These are phyloP conservation scores for Epichloe aotearoae DNA, from an alignment of 2,329 filamentous ascomycete species.

Conservation along the genomic window DNA sequence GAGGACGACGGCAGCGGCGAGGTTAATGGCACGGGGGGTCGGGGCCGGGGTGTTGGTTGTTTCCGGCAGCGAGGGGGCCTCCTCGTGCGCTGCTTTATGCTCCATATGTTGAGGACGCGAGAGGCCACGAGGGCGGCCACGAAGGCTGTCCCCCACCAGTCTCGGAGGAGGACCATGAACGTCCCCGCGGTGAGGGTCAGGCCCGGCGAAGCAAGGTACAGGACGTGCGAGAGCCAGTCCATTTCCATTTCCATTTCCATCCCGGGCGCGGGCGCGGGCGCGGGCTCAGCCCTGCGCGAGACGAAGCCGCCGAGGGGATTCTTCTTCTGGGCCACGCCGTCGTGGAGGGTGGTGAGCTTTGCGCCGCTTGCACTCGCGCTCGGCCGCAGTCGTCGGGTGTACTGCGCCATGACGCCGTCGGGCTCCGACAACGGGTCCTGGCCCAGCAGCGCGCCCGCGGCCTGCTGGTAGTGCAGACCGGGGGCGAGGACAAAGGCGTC, in stretches of 20 bases:
- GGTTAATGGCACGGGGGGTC: too few species aligned
- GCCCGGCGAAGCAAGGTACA: slow-evolving; percentile 34
- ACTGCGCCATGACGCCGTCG: neutral
- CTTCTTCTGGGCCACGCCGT: too few species aligned
- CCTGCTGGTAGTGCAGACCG: slow-evolving; percentile 47
- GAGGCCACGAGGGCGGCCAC: slow-evolving; percentile 37
- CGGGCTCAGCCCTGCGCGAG: too few species aligned
- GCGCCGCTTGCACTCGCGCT: too few species aligned
- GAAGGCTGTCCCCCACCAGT: slow-evolving; percentile 37
- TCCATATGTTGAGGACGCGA: slow-evolving; percentile 41
- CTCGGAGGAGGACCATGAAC: slow-evolving; percentile 32
- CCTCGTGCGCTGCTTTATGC: slow-evolving; percentile 38
- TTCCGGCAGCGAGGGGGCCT: too few species aligned
- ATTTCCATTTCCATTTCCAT: slow-evolving; percentile 7
- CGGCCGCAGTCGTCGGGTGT: too few species aligned
- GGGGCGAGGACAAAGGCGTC: slow-evolving; percentile 46
- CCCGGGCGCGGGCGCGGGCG: too few species aligned
- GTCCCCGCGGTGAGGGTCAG: slow-evolving; percentile 31
- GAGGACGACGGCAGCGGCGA: too few species aligned
- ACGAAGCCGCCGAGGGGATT: too few species aligned
- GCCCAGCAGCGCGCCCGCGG: slow-evolving; percentile 37
- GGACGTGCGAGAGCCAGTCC: slow-evolving; percentile 33
- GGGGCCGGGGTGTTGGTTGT: too few species aligned
- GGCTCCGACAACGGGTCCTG: slow-evolving; percentile 20
- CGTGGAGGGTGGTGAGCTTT: too few species aligned